Evolutionary conservation across 495 filamentous ascomycete species (phyloP).

Genomic region (Penicillium odoratum): DNA sequence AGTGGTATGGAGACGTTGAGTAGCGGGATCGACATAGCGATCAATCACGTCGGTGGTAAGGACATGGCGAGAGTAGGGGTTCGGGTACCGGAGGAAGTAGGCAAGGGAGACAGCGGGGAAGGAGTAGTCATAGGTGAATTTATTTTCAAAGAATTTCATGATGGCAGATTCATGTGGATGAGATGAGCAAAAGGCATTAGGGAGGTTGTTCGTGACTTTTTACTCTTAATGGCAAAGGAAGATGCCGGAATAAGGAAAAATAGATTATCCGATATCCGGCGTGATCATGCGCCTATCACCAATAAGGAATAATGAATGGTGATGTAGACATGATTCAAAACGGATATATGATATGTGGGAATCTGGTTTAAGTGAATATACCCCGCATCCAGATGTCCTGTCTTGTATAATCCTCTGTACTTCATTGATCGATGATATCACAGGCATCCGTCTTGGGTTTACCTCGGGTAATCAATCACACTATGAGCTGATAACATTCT

Average conservation of each 20-base stretch:
- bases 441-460: background rate
- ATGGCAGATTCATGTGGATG: constrained; percentile 34
- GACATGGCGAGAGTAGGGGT: constrained; percentile 94
- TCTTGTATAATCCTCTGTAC: background rate
- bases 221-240: constrained; percentile 5
- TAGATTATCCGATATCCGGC: background rate
- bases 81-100: constrained; percentile 99
- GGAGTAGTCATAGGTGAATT: constrained; percentile 86
- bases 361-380: background rate
- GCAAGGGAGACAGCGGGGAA: constrained; percentile 92
- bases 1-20: constrained; percentile 80
- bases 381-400: background rate
- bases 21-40: constrained; percentile 74
- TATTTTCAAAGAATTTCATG: constrained; percentile 88
- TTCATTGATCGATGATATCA: background rate
- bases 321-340: constrained; percentile 2
- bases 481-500: background rate
- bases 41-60: constrained; percentile 94
- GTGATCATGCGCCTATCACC: background rate
- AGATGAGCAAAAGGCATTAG: constrained; percentile 1
- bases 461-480: background rate
- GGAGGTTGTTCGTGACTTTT: constrained; percentile 4
- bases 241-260: background rate
- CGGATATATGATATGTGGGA: background rate
- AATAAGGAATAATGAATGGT: constrained; percentile 3